phyloP scores from a whole-genome alignment of 495 filamentous ascomycete species.

The Penicillium paradoxum region DNA sequence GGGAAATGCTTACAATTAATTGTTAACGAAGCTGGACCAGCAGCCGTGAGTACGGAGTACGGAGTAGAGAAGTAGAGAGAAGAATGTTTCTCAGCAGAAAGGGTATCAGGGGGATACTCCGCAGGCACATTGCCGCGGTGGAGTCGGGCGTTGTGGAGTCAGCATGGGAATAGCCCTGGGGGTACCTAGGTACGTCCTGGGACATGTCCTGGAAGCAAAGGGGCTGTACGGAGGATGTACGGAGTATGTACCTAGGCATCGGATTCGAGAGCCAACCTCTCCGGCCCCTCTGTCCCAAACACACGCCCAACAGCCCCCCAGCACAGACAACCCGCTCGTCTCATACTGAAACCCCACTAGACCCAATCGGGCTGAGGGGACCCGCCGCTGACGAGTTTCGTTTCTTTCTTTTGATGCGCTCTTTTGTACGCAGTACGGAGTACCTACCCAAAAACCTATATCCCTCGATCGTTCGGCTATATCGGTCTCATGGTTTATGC shows the following conservation, averaged over 20 bases:
- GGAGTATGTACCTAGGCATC: no score
- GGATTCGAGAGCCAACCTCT: no score
- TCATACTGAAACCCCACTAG: slow-evolving; percentile 26
- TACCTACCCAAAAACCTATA: no score
- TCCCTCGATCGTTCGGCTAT: no score
- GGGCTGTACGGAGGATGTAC: no score
- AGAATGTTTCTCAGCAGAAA: slow-evolving; percentile 1
- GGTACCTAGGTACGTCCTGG: no score
- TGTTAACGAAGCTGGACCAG: slow-evolving; percentile 14
- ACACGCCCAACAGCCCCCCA: not conserved
- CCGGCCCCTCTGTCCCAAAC: no score
- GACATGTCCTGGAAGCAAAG: no score
- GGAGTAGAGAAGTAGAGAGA: not conserved
- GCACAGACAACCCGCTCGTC: slow-evolving; percentile 12
- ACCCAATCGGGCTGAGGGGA: slow-evolving; percentile 2
- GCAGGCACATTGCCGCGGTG: slow-evolving; percentile 9
- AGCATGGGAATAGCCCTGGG: no score
- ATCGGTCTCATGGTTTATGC: no score
- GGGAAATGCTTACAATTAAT: not conserved
- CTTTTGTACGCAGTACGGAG: no score
- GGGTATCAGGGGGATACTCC: slow-evolving; percentile 11
- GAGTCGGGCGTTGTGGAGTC: not conserved
- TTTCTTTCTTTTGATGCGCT: not conserved
- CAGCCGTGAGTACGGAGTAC: slow-evolving; percentile 2
- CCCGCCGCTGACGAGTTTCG: slow-evolving; percentile 22